Base-by-base conservation (phyloP, 2,329 filamentous ascomycete species). In the Exophiala phaeomuriformis region DNA sequence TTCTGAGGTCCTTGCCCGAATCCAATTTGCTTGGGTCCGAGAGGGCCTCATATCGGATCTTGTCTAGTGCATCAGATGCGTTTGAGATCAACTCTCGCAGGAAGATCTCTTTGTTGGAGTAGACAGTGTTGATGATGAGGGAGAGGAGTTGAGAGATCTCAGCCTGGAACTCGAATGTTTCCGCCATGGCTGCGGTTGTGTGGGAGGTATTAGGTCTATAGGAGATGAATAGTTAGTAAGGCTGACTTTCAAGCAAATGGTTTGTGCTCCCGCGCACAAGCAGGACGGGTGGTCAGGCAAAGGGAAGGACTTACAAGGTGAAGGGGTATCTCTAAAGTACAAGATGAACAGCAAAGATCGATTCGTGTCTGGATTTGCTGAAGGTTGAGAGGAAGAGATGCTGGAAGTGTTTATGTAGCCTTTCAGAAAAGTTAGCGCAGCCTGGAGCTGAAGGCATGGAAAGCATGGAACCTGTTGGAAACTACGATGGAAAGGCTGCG, bases 81-180 rank as follows among this genome's bases (percentile, higher is more conserved):
- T 98, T 98, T 78, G 93, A 97, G 71, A 98, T 88, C 68, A 98
- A 73, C 79, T 98, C 93, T 86, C 93, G 82, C 69, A 98, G 79
- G 85, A 98, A 98, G 73, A 98, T 97, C 79, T 97, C 93, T 83
- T 98, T 98, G 86, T 98, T 98, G 67, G 90, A 96, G 83, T 97
- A 98, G 80, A 98, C 93, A 65, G 93, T 97, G 88, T 98, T 98
- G 84, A 98, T 98, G 78, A 98, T 98, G 74, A 98, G 88, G 66
- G 86, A 90, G 72, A 98, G 87, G 65, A 98, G 88, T 88, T 98
- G 93, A 87, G 91, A 97, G 74, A 98, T 98, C 88, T 98, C 93
- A 86, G 93, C 93, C 86, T 98, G 93, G 82, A 97, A 98, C 86
- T 97, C 91, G 80, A 98, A 98, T 66, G 90, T 96, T 81, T 97